These are phyloP conservation scores for Pichia sporocuriosa DNA, from an alignment of 805 yeast species.

Conservation along the genomic window DNA sequence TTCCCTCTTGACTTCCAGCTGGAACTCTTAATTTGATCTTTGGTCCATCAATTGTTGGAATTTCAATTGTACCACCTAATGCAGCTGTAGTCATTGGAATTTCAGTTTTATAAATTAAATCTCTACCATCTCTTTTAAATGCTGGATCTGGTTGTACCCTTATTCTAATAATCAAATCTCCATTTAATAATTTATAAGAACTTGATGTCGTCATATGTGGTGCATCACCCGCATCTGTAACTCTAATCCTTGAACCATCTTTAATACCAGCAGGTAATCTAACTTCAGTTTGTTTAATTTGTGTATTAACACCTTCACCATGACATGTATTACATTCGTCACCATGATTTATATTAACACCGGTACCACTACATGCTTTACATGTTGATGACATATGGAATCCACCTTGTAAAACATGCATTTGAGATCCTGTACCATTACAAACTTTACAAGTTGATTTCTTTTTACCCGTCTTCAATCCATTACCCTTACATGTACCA, in stretches of 20 bases:
- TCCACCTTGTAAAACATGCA: constrained; percentile 83
- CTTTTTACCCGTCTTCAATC: constrained; percentile 68
- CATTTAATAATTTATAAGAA: constrained; percentile 62
- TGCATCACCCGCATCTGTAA: constrained; percentile 85
- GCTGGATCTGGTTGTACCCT: constrained; percentile 67
- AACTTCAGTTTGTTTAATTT: constrained; percentile 63
- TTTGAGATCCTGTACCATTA: constrained; percentile 88
- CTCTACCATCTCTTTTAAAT: constrained; percentile 61
- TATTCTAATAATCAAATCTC: constrained; percentile 82
- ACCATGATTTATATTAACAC: constrained; percentile 60
- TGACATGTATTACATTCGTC: constrained; percentile 78
- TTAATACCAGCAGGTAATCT: constrained; percentile 85
- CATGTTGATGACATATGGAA: constrained; percentile 97
- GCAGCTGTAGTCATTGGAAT: constrained; percentile 95
- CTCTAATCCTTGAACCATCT: constrained; percentile 79
- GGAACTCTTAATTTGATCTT: constrained; percentile 72
- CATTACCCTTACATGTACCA: constrained; percentile 74
- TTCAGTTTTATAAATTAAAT: constrained; percentile 56
- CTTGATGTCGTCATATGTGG: constrained; percentile 73
- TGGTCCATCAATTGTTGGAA: constrained; percentile 82
- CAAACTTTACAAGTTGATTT: constrained; percentile 79
- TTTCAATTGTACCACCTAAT: constrained; percentile 80
- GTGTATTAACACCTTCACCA: constrained; percentile 79
- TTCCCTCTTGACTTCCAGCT: constrained; percentile 76
- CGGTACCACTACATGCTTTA: constrained; percentile 79